These are phyloP conservation scores for Papiliotrema nemorosa DNA, from an alignment of 1,284 basidiomycete species.

Conservation along the genomic window DNA sequence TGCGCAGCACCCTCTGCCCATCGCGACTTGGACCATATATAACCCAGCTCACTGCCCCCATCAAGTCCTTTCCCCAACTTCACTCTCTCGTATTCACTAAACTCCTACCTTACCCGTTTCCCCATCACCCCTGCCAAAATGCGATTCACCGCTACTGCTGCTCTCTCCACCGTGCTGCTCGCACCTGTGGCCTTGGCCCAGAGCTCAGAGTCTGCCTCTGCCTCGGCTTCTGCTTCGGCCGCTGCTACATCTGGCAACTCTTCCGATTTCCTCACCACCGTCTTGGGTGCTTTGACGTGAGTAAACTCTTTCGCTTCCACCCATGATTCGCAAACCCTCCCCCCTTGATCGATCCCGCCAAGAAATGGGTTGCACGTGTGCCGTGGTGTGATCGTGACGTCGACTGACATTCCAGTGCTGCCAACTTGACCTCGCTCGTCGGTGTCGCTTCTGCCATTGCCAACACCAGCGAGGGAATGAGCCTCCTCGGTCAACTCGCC, in stretches of 20 bases:
- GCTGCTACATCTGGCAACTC: background rate
- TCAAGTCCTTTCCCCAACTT: background rate
- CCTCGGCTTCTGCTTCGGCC: background rate
- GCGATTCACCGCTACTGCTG: background rate
- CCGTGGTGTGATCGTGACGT: background rate
- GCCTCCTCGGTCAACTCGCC: constrained; percentile 52
- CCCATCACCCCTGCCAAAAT: background rate
- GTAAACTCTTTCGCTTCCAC: constrained; percentile 7
- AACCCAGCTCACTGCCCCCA: background rate
- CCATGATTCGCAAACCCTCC: background rate
- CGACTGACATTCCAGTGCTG: constrained; percentile 24
- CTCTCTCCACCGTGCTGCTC: background rate
- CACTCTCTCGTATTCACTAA: too few species aligned
- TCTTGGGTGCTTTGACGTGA: constrained; percentile 35
- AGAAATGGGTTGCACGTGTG: too few species aligned
- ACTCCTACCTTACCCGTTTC: background rate
- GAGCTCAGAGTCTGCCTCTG: background rate
- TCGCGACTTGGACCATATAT: too few species aligned
- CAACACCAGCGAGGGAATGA: constrained; percentile 53
- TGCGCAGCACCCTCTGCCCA: too few species aligned
- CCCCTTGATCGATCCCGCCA: background rate
- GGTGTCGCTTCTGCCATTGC: constrained; percentile 49
- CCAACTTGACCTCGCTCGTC: constrained; percentile 51
- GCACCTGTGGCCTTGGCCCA: background rate
- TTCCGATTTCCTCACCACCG: constrained; percentile 20